Evolutionary conservation across 2,329 filamentous ascomycete genomes (phyloP), one percentile per base, ranked within the genome.

Genomic region (Capronia americana): DNA sequence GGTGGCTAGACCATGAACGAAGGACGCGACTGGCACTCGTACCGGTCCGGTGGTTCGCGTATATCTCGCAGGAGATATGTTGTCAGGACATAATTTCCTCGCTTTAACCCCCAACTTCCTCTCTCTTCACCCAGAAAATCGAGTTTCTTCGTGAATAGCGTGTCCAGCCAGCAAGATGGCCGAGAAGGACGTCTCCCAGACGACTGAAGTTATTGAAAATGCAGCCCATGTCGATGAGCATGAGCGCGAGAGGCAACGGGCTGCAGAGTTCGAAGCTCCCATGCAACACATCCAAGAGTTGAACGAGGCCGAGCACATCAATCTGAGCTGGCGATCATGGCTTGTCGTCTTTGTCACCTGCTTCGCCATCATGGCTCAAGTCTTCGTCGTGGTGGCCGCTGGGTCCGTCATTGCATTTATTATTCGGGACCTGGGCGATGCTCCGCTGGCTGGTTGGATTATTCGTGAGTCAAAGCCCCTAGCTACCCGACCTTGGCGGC

Each of bases 401-500:
- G 83, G 84, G 1, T 85, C 83, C 0, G 84, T 86, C 10, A 82
- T 87, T 61, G 82, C 83, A 0, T 87, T 87, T 72, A 86, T 84
- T 66, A 78, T 85, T 26, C 79, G 84, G 41, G 85, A 87, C 70
- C 74, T 87, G 4, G 84, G 84, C 11, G 80, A 84, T 51, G 76
- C 80, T 11, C 75, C 80, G 1, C 78, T 86, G 17, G 78, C 83
- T 1, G 84, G 84, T 30, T 87, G 85, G 84, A 81, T 87, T 66
- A 86, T 87, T 57, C 83, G 84, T 76, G 38, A 38, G 68, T 63
- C 12, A 57, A 4, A 30, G 2, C 17, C 23, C 28, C 4, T 1
- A 1, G 4, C 12, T 8, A 55, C 3, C 24, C 3, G 24, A 32
- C 17, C 4, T 11, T 30, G n/a, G 41, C 63, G 63, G 17, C 53